These are phyloP conservation scores for Aschersonia sp. DNA, from an alignment of 2,329 filamentous ascomycete species.

Conservation along the genomic window DNA sequence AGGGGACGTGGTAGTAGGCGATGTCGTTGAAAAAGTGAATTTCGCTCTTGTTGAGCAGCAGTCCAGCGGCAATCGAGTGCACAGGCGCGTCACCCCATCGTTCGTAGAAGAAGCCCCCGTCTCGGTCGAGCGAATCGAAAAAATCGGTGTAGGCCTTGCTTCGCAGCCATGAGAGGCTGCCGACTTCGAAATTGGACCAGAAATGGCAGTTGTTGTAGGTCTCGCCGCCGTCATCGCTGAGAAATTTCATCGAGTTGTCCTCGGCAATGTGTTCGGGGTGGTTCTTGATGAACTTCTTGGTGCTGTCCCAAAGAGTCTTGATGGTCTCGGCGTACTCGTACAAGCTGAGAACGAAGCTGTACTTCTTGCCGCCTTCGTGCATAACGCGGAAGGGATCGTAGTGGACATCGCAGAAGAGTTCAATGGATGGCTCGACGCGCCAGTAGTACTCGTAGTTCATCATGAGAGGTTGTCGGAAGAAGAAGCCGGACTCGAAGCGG, in stretches of 20 bases:
- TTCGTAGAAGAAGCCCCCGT: constrained; percentile 98
- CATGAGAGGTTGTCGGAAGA: constrained; percentile 92
- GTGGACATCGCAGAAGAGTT: constrained; percentile 89
- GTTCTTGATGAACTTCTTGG: constrained; percentile 84
- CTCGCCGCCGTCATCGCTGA: constrained; percentile 82
- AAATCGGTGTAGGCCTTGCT: constrained; percentile 81
- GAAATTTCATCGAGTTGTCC: constrained; percentile 77
- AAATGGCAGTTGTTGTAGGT: constrained; percentile 98
- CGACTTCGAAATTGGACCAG: constrained; percentile 99
- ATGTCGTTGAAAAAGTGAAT: constrained; percentile 99
- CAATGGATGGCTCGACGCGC: constrained; percentile 93
- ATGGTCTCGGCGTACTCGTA: constrained; percentile 98
- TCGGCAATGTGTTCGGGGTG: constrained; percentile 77
- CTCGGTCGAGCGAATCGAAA: constrained; percentile 74
- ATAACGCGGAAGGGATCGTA: constrained; percentile 96
- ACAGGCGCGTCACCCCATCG: constrained; percentile 96
- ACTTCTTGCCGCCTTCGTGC: constrained; percentile 94
- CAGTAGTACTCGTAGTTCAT: constrained; percentile 98
- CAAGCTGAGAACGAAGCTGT: constrained; percentile 88
- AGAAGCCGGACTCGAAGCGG: constrained; percentile 97
- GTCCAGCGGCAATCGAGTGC: constrained; percentile 84
- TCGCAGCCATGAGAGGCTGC: constrained; percentile 84
- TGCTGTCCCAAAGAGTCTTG: constrained; percentile 86
- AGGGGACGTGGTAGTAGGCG: constrained; percentile 93
- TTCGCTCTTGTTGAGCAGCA: constrained; percentile 83